Base-by-base conservation (phyloP, 179 eudicot genomes). In the Vitellaria paradoxa region DNA sequence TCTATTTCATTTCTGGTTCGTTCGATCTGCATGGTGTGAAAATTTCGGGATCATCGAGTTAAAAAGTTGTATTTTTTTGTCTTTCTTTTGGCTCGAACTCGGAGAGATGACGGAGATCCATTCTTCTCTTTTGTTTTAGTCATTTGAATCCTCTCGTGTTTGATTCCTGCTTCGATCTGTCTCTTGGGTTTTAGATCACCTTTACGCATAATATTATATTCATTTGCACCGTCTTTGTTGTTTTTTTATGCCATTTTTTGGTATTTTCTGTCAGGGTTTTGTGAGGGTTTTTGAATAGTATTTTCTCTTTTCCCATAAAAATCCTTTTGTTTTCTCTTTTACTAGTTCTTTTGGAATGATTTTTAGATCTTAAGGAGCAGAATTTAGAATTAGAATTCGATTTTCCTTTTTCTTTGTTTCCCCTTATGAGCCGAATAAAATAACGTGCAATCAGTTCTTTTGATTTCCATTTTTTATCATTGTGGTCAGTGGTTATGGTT, bases 211-310 rank as follows among this genome's bases (percentile, higher is more conserved):
- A 45, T 5, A 1, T 3, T 47, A 46, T 62, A 7, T 14, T 30
- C 37, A 30, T 30, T 30, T 30, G 37, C 37, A 30, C 37, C 3
- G 9, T 50, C 55, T 18, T 6, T 49, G 49, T 64, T 50, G 72
- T 10, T 50, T 30, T 26, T n/a, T n/a, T n/a, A n/a, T 40, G 56
- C 21, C 7, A 17, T 50, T 37, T 12, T 65, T 30, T 14, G 55
- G n/a, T 45, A 45, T 75, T 20, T 37, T 47, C 24, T 65, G 7
- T 37, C 61, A 65, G 71, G 78, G 78, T 65, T 75, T 65, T 75
- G 18, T 15, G 78, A 65, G 78, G 71, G 71, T 49, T 65, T 75
- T 50, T 72, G 14, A 26, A 13, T 30, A 14, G 62, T 52, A 4
- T 53, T 5, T 53, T 47, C 64, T 64, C 24, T 52, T 65, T n/a